Conservation (phyloP, 768 basidiomycete species). For the Myochromella boudieri region DNA sequence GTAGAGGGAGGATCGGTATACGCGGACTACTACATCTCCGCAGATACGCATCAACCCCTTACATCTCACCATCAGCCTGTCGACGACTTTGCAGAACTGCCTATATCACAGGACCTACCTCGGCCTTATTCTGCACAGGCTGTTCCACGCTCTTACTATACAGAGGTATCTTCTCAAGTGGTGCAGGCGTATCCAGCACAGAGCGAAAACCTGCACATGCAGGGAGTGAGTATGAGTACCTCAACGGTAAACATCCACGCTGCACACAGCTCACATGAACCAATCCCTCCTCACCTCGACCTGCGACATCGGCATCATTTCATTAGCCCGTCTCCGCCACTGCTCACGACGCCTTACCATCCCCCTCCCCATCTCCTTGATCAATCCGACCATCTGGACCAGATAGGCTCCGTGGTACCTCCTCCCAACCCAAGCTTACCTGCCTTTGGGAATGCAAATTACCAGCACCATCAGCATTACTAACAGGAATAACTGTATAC, state of each 20-base stretch:
- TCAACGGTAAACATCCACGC: constrained; percentile 8
- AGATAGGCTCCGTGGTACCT: constrained; percentile 10
- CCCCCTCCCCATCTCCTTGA: constrained; percentile 19
- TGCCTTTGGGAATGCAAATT: constrained; percentile 2
- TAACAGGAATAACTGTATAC: constrained; percentile 4
- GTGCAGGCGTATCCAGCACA: constrained; percentile 18
- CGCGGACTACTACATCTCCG: constrained; percentile 7
- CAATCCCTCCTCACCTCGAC: constrained; percentile 1
- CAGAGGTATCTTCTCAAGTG: constrained; percentile 11
- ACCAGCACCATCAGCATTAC: constrained; percentile 2
- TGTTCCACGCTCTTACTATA: constrained; percentile 24
- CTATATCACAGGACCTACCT: constrained; percentile 25
- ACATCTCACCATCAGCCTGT: constrained; percentile 12
- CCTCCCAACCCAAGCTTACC: constrained; percentile 18
- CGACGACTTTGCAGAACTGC: constrained; percentile 20
- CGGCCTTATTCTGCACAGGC: constrained; percentile 27
- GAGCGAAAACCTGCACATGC: constrained; percentile 12
- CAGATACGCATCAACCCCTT: constrained; percentile 8
- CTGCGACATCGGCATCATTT: constrained; percentile 14
- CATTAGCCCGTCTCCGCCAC: constrained; percentile 23
- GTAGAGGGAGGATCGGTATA: constrained; percentile 8
- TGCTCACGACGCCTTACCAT: constrained; percentile 28
- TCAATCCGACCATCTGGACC: constrained; percentile 2
- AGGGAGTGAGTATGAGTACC: constrained; percentile 11
- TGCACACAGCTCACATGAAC: too few relatives aligned